Evolutionary conservation across 148 eudicot species (phyloP), one percentile per base, ranked within the genome.

Genomic region (Rhododendron ovatum): DNA sequence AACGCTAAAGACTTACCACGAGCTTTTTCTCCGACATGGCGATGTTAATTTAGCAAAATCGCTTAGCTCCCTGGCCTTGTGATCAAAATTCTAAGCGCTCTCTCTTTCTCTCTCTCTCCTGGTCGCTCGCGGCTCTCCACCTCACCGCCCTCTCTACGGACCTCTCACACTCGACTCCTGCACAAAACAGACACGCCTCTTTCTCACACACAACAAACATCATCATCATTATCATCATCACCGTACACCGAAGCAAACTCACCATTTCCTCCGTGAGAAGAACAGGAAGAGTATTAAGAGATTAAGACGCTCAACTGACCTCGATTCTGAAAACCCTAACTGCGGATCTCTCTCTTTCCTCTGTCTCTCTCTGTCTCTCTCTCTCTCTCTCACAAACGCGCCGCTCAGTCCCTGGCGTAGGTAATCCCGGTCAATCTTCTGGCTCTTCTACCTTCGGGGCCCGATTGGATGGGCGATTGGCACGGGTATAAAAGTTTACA

Each of bases 131-230:
- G 71, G 47, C 88, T 84, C 90, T 85, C 83, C 80, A 85, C 43
- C 91, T 91, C 92, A 87, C 90, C 86, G 88, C 87, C 61, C 91
- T 90, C 87, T 88, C 88, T 55, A 85, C 76, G 86, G 85, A 90
- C 96, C 90, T 88, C 96, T 93, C 98, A 94, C 94, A 87, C 96
- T 89, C 95, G 93, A 88, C 87, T 75, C 98, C 98, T 97, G 99
- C 99, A 97, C 91, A 91, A 88, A 86, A 94, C 83, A 94, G 88
- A 93, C 92, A 95, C 95, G 91, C 95, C 98, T 95, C 99, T 93
- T 92, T 95, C 98, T 95, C 99, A 94, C 99, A 91, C 96, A 92
- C 90, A 91, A 63, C 84, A 91, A 63, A 85, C 89, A 92, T 87
- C 91, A 88, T 90, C 89, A 92, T 87, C 91, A 88, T 90, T 45